Percentiles rank a stretch among this genome's conserved stretches.
Evolutionary conservation across 371 early-diverging fungal genomes (phyloP).

Genomic region (Batkoa obscura): DNA sequence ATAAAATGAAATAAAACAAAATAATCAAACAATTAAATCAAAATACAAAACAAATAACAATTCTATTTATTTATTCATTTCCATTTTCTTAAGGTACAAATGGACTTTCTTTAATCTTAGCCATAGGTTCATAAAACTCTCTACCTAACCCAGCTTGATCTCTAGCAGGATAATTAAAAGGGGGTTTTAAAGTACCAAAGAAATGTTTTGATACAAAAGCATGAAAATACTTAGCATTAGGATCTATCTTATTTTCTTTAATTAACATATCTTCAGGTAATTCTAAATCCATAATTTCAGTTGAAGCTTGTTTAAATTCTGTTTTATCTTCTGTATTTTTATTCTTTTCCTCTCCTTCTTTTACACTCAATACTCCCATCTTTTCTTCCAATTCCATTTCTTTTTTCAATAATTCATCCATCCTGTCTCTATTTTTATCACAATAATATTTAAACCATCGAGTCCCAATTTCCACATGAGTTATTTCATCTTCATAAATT

Average conservation of each 20-base stretch:
- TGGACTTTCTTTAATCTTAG: background rate
- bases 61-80: no score
- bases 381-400: background rate
- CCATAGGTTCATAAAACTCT: background rate
- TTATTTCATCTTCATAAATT: conserved; percentile 31
- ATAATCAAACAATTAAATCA: no score
- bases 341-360: background rate
- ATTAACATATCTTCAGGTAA: background rate
- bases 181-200: background rate
- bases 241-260: no score
- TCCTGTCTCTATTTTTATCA: no score
- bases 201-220: background rate
- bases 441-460: conserved; percentile 22
- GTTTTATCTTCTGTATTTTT: background rate
- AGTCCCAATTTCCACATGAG: conserved; percentile 28
- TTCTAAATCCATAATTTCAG: no score
- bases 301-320: background rate
- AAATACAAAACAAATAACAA: no score
- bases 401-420: no score
- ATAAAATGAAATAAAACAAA: no score
- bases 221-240: background rate
- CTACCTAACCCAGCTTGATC: background rate
- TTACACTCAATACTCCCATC: background rate
- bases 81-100: background rate
- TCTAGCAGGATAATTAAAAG: background rate